Conservation (phyloP, 371 early-diverging fungal species). For the Sanchytrium tribonematis region DNA sequence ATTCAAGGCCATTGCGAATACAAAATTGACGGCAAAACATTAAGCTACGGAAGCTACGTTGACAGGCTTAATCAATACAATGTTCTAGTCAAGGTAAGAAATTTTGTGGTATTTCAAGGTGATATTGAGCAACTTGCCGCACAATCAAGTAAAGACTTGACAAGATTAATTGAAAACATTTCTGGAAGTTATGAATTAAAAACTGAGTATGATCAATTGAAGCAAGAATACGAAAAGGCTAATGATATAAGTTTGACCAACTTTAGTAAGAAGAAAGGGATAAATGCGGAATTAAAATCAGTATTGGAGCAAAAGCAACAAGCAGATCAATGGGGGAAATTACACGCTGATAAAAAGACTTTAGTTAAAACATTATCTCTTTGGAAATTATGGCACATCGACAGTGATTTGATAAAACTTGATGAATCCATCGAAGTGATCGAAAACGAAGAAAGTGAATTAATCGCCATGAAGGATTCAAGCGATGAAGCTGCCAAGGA, state of each 20-base stretch:
- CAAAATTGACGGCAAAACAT: slow-evolving; percentile 40
- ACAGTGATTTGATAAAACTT: no score
- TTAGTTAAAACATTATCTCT: no score
- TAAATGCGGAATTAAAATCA: slow-evolving; percentile 62
- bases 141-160: slow-evolving; percentile 77
- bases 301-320: slow-evolving; percentile 67
- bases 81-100: slow-evolving; percentile 73
- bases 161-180: slow-evolving; percentile 77
- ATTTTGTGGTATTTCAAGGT: slow-evolving; percentile 97
- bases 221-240: slow-evolving; percentile 46
- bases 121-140: slow-evolving; percentile 90
- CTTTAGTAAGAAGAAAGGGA: slow-evolving; percentile 58
- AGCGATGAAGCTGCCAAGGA: no score
- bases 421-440: no score
- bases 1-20: slow-evolving; percentile 52
- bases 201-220: slow-evolving; percentile 56
- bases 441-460: no score
- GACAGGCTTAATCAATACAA: slow-evolving; percentile 48
- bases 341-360: no score
- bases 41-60: slow-evolving; percentile 41
- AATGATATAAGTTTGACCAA: slow-evolving; percentile 57
- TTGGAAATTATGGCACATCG: no score
- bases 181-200: slow-evolving; percentile 54
- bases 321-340: slow-evolving; percentile 42
- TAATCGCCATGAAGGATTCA: no score